Evolutionary conservation across 495 filamentous ascomycete species (phyloP).

Genomic region (Penicillium odoratum): DNA sequence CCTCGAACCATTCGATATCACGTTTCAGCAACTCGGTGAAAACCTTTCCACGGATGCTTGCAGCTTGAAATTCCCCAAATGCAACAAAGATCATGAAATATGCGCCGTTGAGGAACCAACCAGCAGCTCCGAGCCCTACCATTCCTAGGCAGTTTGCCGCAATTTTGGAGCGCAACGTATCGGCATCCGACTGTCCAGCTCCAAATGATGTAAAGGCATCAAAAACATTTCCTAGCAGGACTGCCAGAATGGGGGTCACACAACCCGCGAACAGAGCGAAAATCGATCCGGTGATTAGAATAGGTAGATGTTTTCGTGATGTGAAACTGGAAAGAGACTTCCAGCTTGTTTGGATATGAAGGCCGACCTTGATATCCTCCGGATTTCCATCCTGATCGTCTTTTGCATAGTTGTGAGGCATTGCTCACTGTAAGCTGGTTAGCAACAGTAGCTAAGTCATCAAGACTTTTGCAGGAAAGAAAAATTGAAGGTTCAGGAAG

Average conservation of each 20-base stretch:
- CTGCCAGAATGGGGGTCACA: slow-evolving; percentile 61
- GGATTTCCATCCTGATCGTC: background rate
- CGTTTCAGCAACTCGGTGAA: slow-evolving; percentile 69
- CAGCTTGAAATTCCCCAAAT: slow-evolving; percentile 81
- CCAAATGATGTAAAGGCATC: slow-evolving; percentile 67
- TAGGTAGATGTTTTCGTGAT: slow-evolving; percentile 55
- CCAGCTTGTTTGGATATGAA: slow-evolving; percentile 35
- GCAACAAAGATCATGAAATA: slow-evolving; percentile 69
- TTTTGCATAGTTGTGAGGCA: background rate
- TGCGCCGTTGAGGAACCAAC: slow-evolving; percentile 63
- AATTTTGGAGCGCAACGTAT: slow-evolving; percentile 55
- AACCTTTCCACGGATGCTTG: slow-evolving; percentile 57
- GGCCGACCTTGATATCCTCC: background rate
- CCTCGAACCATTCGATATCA: slow-evolving; percentile 84
- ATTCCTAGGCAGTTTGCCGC: slow-evolving; percentile 59
- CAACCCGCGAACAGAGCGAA: slow-evolving; percentile 62
- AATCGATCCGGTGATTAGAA: slow-evolving; percentile 52
- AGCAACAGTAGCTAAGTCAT: background rate
- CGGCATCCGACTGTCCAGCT: slow-evolving; percentile 45
- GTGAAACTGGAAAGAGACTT: slow-evolving; percentile 72
- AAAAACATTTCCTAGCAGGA: slow-evolving; percentile 77
- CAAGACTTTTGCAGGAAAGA: no score
- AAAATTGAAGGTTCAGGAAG: background rate
- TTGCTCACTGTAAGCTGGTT: background rate
- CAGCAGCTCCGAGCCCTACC: slow-evolving; percentile 56